A percentile compares a stretch with the other conserved stretches of the same genome.
Evolutionary conservation across 2,329 filamentous ascomycete species (phyloP).

Genomic region (Calonectria pseudoreteaudii): DNA sequence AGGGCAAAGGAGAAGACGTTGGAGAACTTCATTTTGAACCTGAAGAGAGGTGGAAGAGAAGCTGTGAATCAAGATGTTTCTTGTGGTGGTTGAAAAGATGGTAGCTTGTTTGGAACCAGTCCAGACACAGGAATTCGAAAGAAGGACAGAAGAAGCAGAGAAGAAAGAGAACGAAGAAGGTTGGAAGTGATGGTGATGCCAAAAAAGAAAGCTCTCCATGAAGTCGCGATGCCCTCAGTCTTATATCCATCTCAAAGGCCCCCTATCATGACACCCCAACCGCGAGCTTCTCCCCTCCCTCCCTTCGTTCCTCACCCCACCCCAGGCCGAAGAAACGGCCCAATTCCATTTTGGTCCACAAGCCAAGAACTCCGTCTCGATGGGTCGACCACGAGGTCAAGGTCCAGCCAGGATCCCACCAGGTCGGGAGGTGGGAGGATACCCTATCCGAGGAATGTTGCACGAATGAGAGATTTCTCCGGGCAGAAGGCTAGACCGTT

Average conservation of each 20-base stretch:
- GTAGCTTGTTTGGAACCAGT: constrained; percentile 27
- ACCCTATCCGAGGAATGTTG: constrained; percentile 16
- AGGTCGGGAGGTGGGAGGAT: not conserved
- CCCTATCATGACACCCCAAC: constrained; percentile 11
- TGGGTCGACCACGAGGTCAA: constrained; percentile 21
- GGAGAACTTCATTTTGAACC: constrained; percentile 48
- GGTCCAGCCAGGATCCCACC: not conserved
- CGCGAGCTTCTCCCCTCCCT: not conserved
- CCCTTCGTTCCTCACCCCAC: not conserved
- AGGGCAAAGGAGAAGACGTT: constrained; percentile 43
- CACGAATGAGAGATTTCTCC: constrained; percentile 42
- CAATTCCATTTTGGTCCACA: not conserved
- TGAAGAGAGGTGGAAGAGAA: not conserved
- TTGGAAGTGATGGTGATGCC: constrained; percentile 28
- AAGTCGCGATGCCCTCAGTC: not conserved
- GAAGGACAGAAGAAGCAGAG: constrained; percentile 27
- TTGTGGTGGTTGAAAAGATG: not conserved
- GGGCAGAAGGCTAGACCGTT: constrained; percentile 2
- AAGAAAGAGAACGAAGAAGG: constrained; percentile 10
- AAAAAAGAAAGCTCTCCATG: not conserved
- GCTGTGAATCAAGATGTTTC: not conserved
- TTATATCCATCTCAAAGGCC: constrained; percentile 25
- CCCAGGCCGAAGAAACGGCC: not conserved
- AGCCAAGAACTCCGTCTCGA: constrained; percentile 15
- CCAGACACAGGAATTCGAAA: constrained; percentile 31